Conservation (phyloP, 257 asterid genomes). For the Nicotiana sylvestris region DNA sequence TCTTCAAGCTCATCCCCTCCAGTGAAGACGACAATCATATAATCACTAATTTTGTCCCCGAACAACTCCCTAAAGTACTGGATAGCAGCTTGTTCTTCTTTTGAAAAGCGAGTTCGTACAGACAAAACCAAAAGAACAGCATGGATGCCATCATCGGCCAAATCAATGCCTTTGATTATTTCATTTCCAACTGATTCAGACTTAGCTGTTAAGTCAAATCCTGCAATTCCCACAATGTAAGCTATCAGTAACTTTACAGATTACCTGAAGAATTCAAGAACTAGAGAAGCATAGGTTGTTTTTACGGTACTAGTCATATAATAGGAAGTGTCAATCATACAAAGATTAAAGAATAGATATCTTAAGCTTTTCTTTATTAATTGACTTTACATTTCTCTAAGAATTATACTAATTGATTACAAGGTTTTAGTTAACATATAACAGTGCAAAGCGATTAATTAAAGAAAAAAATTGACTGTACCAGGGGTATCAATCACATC, state of each 20-base stretch:
- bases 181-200: slow-evolving; percentile 46
- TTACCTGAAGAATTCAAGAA: neutral
- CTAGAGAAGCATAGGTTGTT: neutral
- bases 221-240: slow-evolving; percentile 26
- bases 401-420: neutral
- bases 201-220: slow-evolving; percentile 45
- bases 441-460: neutral
- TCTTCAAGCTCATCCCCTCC: slow-evolving; percentile 85
- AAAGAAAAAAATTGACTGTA: neutral
- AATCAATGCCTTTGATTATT: slow-evolving; percentile 53
- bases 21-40: slow-evolving; percentile 70
- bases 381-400: neutral
- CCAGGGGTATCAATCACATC: slow-evolving; percentile 88
- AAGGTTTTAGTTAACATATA: neutral
- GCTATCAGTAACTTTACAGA: neutral
- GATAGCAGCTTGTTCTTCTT: slow-evolving; percentile 67
- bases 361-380: neutral
- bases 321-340: neutral
- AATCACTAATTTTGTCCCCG: slow-evolving; percentile 54
- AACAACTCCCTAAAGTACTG: slow-evolving; percentile 51
- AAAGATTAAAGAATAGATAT: neutral
- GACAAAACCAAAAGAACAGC: slow-evolving; percentile 77
- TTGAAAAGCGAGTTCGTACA: slow-evolving; percentile 52
- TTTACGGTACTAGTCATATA: neutral
- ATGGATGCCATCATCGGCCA: slow-evolving; percentile 91